Conservation (phyloP, 192 early-diverging fungal genomes). For the Coemansia reversa region DNA sequence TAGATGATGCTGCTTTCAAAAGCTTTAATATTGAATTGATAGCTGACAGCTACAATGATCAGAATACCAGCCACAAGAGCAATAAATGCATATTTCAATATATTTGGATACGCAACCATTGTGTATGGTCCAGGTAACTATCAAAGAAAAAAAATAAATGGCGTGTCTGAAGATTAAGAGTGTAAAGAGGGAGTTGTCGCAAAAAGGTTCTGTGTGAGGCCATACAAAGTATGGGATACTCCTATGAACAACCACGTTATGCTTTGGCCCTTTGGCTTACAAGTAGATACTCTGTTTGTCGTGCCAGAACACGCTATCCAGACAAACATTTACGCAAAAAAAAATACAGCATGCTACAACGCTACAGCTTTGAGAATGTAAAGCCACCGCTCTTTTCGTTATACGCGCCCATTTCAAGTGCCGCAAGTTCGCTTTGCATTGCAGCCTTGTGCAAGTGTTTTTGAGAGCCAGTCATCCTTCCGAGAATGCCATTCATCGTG, state of each 20-base stretch:
- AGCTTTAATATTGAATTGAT: neutral
- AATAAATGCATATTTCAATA: neutral
- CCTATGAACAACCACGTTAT: neutral
- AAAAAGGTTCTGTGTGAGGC: no score
- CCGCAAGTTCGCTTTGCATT: slow-evolving; percentile 37
- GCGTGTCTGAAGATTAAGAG: no score
- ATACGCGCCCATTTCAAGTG: slow-evolving; percentile 47
- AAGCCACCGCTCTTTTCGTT: slow-evolving; percentile 36
- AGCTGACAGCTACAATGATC: neutral
- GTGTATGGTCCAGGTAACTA: neutral
- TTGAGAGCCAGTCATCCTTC: slow-evolving; percentile 33
- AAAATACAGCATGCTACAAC: neutral
- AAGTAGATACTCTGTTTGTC: neutral
- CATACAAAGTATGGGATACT: no score
- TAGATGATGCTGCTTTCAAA: slow-evolving; percentile 22
- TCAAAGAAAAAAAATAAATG: no score
- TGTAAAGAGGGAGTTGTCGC: no score
- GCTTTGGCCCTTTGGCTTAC: neutral
- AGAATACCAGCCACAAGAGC: neutral
- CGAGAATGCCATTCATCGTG: slow-evolving; percentile 21
- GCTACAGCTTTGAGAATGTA: slow-evolving; percentile 28
- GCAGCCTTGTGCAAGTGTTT: slow-evolving; percentile 33
- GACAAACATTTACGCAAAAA: neutral
- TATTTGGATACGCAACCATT: neutral
- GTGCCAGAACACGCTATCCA: neutral